Conservation (phyloP, 2,329 filamentous ascomycete species). For the Didymellaceae sp. region DNA sequence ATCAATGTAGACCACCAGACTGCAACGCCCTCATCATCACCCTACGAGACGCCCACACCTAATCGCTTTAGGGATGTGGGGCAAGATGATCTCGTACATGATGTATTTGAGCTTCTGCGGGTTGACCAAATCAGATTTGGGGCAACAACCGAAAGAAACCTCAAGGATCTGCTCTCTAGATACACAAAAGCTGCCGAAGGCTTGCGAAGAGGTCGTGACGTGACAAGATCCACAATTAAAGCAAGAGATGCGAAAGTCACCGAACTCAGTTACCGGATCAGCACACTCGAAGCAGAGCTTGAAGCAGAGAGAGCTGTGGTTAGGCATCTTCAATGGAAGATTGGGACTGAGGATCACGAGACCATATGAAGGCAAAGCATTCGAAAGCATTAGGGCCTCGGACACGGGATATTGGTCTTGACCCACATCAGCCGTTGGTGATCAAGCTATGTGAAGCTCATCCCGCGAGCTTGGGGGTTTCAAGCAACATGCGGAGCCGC, state of each 20-base stretch:
- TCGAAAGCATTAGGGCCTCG: background rate
- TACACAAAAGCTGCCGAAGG: slow-evolving; percentile 67
- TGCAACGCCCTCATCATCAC: slow-evolving; percentile 28
- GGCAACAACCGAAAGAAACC: slow-evolving; percentile 18
- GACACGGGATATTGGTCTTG: background rate
- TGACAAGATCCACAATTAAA: slow-evolving; percentile 66
- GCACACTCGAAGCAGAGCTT: slow-evolving; percentile 61
- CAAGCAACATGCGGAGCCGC: background rate
- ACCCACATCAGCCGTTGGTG: background rate
- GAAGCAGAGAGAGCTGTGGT: slow-evolving; percentile 59
- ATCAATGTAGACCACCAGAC: slow-evolving; percentile 13
- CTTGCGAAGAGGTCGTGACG: slow-evolving; percentile 69
- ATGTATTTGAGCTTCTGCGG: slow-evolving; percentile 60
- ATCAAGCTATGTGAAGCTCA: background rate
- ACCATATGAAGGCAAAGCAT: background rate
- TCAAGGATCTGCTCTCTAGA: slow-evolving; percentile 42
- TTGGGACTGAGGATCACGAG: background rate
- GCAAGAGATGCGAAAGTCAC: slow-evolving; percentile 69
- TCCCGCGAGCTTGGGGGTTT: background rate
- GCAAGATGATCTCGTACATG: slow-evolving; percentile 31
- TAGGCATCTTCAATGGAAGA: slow-evolving; percentile 34
- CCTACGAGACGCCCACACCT: slow-evolving; percentile 45
- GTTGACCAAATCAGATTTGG: slow-evolving; percentile 50
- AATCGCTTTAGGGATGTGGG: slow-evolving; percentile 35
- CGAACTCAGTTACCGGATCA: slow-evolving; percentile 71